These are phyloP conservation scores for Claviceps humidiphila DNA, from an alignment of 2,329 filamentous ascomycete genomes.

Conservation along the genomic window DNA sequence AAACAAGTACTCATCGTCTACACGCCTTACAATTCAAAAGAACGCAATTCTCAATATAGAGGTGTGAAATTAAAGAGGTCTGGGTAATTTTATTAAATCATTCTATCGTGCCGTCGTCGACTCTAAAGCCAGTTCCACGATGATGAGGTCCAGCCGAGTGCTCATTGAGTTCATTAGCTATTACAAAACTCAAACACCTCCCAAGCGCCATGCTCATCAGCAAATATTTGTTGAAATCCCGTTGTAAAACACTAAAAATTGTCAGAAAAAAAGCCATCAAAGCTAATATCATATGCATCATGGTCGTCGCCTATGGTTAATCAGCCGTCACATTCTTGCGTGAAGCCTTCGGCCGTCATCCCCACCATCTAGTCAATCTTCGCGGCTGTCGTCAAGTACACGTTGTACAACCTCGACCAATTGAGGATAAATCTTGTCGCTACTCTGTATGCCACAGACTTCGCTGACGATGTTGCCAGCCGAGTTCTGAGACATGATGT, in stretches of 20 bases:
- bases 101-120: constrained; percentile 4
- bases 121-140: not conserved
- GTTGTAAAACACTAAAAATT: not conserved
- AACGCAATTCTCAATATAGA: no score
- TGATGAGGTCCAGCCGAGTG: not conserved
- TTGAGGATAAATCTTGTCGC: constrained; percentile 63
- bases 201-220: constrained; percentile 12
- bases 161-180: not conserved
- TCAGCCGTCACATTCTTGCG: constrained; percentile 4
- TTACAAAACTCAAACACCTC: constrained; percentile 6
- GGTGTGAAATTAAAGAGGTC: no score
- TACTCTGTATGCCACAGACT: constrained; percentile 66
- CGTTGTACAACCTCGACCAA: constrained; percentile 69
- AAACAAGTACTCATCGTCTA: no score
- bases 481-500: constrained; percentile 64
- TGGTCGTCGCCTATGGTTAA: constrained; percentile 3
- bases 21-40: no score
- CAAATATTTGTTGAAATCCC: constrained; percentile 1
- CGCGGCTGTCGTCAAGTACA: constrained; percentile 54
- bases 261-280: not conserved
- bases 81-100: not conserved
- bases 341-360: not conserved
- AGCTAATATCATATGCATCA: constrained; percentile 5
- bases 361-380: constrained; percentile 25
- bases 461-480: constrained; percentile 65